Conservation (phyloP, 768 basidiomycete species). For the Lanmaoa pseudosensibilis region DNA sequence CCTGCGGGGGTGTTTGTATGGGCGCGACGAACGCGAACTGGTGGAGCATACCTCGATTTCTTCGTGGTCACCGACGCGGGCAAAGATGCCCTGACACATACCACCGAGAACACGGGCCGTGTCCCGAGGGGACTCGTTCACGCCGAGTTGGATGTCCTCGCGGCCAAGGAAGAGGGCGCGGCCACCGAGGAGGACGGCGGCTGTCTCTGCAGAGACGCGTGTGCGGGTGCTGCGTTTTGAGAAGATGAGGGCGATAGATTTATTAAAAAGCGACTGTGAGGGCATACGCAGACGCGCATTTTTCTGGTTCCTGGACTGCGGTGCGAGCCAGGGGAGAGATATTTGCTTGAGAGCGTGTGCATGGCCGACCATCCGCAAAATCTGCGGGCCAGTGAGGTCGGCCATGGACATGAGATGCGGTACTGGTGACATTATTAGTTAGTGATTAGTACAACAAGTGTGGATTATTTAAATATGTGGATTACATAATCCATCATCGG, state of each 20-base stretch:
- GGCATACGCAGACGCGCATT: conserved; percentile 52
- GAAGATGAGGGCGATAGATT: conserved; percentile 88
- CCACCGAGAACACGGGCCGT: conserved; percentile 86
- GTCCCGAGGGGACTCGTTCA: conserved; percentile 87
- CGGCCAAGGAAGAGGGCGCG: conserved; percentile 85
- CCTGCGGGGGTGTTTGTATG: conserved; percentile 45
- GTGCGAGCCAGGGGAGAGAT: conserved; percentile 66
- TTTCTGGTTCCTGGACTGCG: conserved; percentile 38
- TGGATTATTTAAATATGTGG: too few species aligned
- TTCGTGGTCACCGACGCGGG: conserved; percentile 87
- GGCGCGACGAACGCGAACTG: not conserved
- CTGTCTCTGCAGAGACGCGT: conserved; percentile 84
- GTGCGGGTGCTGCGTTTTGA: conserved; percentile 94
- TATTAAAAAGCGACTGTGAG: conserved; percentile 74
- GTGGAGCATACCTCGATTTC: conserved; percentile 78
- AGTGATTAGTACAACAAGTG: not conserved
- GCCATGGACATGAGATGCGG: conserved; percentile 89
- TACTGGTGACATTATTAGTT: conserved; percentile 28
- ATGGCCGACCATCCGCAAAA: conserved; percentile 61
- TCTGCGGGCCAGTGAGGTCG: conserved; percentile 77
- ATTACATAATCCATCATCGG: conserved; percentile 7
- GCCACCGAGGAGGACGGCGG: conserved; percentile 77
- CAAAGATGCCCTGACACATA: conserved; percentile 97
- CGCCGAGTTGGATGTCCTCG: conserved; percentile 93
- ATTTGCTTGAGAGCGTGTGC: conserved; percentile 63